These are phyloP conservation scores for Diaporthe helianthi DNA, from an alignment of 2,329 filamentous ascomycete species.

Conservation along the genomic window DNA sequence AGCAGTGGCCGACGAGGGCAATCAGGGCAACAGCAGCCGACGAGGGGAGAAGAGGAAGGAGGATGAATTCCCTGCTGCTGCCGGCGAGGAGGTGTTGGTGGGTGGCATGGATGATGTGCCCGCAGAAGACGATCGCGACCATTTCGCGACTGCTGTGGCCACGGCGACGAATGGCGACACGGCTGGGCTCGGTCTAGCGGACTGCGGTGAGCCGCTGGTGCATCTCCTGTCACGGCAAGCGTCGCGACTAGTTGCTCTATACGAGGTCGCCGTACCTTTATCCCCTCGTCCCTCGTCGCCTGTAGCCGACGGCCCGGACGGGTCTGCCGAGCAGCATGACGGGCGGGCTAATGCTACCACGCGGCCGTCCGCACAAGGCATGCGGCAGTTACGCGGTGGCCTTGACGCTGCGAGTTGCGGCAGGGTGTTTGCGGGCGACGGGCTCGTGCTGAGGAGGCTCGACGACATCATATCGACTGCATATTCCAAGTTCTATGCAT, in stretches of 20 bases:
- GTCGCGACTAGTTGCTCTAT: slow-evolving; percentile 27
- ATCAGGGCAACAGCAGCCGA: neutral
- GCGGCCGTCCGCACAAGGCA: neutral
- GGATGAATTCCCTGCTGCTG: neutral
- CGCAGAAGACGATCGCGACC: neutral
- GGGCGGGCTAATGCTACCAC: neutral
- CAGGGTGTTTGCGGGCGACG: neutral
- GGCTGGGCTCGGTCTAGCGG: slow-evolving; percentile 14
- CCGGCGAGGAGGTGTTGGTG: neutral
- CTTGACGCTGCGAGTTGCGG: neutral
- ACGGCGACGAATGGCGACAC: neutral
- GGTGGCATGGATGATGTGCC: neutral
- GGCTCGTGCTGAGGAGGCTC: slow-evolving; percentile 49
- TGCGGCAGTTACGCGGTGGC: neutral
- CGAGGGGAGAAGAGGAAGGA: neutral
- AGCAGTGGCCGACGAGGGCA: neutral
- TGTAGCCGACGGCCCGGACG: slow-evolving; percentile 14
- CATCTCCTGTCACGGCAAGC: slow-evolving; percentile 38
- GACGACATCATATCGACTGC: slow-evolving; percentile 65
- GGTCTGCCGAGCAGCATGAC: neutral
- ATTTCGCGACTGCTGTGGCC: neutral
- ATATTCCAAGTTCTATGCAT: slow-evolving; percentile 73
- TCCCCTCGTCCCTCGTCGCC: neutral
- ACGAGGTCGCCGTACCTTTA: slow-evolving; percentile 1
- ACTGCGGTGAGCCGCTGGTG: slow-evolving; percentile 37